Conservation (phyloP, 768 basidiomycete species). For the Lactifluus pinguis region DNA sequence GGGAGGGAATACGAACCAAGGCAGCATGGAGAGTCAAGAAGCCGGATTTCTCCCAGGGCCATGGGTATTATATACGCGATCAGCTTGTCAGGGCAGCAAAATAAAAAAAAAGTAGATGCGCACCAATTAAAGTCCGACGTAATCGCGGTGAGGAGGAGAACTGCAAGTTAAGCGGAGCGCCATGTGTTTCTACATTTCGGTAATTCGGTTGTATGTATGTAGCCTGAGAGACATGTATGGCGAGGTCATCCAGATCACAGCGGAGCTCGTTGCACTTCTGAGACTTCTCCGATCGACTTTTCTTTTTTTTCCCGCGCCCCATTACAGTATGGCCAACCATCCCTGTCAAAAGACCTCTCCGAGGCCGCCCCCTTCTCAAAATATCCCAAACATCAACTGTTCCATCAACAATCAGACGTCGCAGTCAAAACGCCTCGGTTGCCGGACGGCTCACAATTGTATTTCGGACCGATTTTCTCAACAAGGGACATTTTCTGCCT, state of each 20-base stretch:
- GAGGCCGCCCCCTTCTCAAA: slow-evolving; percentile 62
- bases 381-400: slow-evolving; percentile 80
- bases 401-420: slow-evolving; percentile 90
- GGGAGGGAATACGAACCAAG: slow-evolving; percentile 34
- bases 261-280: too few relatives aligned
- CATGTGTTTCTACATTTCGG: too few relatives aligned
- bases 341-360: slow-evolving; percentile 35
- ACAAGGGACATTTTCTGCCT: slow-evolving; percentile 93
- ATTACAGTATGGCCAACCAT: slow-evolving; percentile 38
- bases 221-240: too few relatives aligned
- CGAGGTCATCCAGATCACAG: too few relatives aligned
- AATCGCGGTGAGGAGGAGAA: too few relatives aligned
- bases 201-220: too few relatives aligned
- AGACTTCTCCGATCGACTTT: slow-evolving; percentile 27
- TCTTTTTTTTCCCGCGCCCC: too few relatives aligned
- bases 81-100: neutral
- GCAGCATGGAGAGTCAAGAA: slow-evolving; percentile 75
- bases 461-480: slow-evolving; percentile 86
- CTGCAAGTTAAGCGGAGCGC: too few relatives aligned
- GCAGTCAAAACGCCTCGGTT: slow-evolving; percentile 93
- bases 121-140: slow-evolving; percentile 87
- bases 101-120: neutral
- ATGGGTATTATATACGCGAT: too few relatives aligned
- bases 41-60: slow-evolving; percentile 45
- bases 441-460: slow-evolving; percentile 85